phyloP scores from a whole-genome alignment of 352 stramenopile species.

The Pythium vanterpoolii region DNA sequence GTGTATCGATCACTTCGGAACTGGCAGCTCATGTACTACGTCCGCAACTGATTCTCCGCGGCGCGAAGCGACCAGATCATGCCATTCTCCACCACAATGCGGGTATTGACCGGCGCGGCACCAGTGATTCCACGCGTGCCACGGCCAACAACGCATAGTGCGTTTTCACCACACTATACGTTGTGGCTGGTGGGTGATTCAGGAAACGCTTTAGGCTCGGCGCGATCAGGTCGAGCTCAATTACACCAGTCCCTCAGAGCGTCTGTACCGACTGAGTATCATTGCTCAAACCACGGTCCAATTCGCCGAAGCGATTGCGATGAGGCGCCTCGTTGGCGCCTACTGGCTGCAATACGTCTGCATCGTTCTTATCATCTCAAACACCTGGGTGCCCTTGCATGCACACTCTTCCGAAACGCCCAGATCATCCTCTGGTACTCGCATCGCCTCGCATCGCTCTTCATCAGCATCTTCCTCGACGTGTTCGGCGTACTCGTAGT shows the following conservation, averaged over 20 bases:
- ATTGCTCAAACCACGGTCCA: constrained; percentile 13
- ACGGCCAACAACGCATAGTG: neutral
- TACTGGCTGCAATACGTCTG: constrained; percentile 14
- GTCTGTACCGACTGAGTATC: constrained; percentile 13
- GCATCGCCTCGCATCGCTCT: constrained; percentile 18
- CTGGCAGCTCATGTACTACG: constrained; percentile 27
- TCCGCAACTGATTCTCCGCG: constrained; percentile 11
- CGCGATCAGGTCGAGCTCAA: constrained; percentile 21
- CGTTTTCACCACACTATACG: too few species aligned
- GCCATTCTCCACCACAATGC: constrained; percentile 21
- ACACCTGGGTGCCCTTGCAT: constrained; percentile 15
- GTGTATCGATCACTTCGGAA: constrained; percentile 5
- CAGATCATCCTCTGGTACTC: constrained; percentile 24
- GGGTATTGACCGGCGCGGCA: constrained; percentile 1
- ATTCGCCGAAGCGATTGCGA: neutral
- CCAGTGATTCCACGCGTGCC: neutral
- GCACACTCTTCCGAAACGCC: constrained; percentile 12
- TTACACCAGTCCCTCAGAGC: constrained; percentile 11
- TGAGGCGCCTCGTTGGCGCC: constrained; percentile 10
- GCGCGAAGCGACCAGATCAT: constrained; percentile 21
- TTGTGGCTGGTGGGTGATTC: constrained; percentile 14
- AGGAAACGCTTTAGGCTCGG: constrained; percentile 22
- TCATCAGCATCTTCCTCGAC: constrained; percentile 16
- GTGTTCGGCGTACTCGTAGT: constrained; percentile 14
- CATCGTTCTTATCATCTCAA: constrained; percentile 5